Evolutionary conservation across 257 asterid species (phyloP).

Genomic region (Ajuga chamaepitys): DNA sequence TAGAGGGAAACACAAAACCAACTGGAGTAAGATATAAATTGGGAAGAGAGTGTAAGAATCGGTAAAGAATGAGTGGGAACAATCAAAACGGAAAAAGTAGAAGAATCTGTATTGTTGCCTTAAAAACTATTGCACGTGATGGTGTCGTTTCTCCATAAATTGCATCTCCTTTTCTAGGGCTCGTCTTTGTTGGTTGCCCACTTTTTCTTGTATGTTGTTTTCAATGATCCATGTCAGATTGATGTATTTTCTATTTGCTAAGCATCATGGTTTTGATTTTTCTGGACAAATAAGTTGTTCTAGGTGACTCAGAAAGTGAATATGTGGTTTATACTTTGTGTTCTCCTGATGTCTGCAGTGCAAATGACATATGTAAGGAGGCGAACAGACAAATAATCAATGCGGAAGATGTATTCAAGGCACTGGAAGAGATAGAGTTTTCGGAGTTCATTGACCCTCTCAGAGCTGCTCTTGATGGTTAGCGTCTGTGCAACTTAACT

Average conservation of each 20-base stretch:
- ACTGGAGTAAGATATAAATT: neutral
- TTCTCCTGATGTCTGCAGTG: conserved; percentile 32
- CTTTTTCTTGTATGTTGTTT: neutral
- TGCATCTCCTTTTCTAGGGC: neutral
- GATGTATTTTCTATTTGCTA: neutral
- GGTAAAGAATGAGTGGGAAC: neutral
- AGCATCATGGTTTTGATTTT: neutral
- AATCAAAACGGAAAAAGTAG: neutral
- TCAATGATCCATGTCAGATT: neutral
- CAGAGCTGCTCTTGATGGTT: conserved; percentile 82
- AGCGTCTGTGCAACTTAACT: neutral
- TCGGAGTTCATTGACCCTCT: conserved; percentile 73
- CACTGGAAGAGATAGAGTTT: conserved; percentile 88
- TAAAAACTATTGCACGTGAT: neutral
- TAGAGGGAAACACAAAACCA: neutral
- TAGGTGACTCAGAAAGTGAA: neutral
- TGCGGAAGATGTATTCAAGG: conserved; percentile 92
- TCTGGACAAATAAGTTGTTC: neutral
- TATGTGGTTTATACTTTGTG: neutral
- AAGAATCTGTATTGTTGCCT: neutral
- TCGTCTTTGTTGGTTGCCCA: neutral
- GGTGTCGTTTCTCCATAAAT: neutral
- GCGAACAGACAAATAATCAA: conserved; percentile 74
- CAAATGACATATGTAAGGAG: conserved; percentile 84
- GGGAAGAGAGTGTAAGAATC: neutral